phyloP scores from a whole-genome alignment of 345 rosid genomes.

The Salix koriyanagi region DNA sequence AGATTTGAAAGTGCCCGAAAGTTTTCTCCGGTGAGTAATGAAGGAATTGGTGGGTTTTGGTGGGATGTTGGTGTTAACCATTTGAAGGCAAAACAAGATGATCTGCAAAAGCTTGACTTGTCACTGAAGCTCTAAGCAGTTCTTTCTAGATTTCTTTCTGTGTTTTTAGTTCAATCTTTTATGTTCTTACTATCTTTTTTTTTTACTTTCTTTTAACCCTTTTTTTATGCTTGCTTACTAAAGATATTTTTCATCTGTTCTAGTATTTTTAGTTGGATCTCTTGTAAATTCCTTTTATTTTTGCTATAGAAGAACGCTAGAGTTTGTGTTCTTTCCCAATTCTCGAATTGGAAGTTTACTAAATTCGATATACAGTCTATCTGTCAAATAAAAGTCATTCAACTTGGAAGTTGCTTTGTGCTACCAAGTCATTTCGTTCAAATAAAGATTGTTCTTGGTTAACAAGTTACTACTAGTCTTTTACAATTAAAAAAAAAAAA shows the following conservation, averaged over 20 bases:
- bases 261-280: slow-evolving; percentile 1
- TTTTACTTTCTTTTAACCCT: background rate
- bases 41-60: slow-evolving; percentile 34
- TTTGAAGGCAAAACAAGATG: slow-evolving; percentile 54
- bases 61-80: slow-evolving; percentile 36
- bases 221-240: background rate
- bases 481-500: background rate
- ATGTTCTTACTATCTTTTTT: background rate
- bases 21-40: slow-evolving; percentile 27
- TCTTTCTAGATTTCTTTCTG: background rate
- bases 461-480: background rate
- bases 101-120: slow-evolving; percentile 74
- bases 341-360: slow-evolving; percentile 12
- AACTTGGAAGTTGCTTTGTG: background rate
- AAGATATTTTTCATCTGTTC: background rate
- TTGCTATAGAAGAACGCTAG: slow-evolving; percentile 9
- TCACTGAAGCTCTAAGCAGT: slow-evolving; percentile 73
- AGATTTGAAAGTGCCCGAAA: slow-evolving; percentile 36
- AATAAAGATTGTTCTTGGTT: background rate
- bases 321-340: slow-evolving; percentile 8
- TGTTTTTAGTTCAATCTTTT: background rate
- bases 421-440: background rate
- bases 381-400: background rate
- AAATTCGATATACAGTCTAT: slow-evolving; percentile 2
- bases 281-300: slow-evolving; percentile 29